These are phyloP conservation scores for Incumbomyces lentus DNA, from an alignment of 2,329 filamentous ascomycete genomes.

Conservation along the genomic window DNA sequence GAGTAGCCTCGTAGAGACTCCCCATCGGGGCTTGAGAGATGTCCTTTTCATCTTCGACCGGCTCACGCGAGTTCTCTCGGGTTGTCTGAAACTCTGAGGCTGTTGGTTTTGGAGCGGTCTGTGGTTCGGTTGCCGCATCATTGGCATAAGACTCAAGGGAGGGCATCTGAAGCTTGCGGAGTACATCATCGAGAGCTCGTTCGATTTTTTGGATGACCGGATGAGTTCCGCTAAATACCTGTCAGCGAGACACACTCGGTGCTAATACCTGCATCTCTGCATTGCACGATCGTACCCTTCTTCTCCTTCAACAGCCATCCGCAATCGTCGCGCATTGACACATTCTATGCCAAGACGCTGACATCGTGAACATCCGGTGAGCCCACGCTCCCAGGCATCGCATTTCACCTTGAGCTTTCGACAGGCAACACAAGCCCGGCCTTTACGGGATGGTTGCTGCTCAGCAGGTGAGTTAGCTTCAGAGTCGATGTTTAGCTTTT, in stretches of 20 bases:
- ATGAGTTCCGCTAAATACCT: conserved; percentile 11
- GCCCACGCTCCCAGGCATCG: conserved; percentile 18
- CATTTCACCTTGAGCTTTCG: conserved; percentile 21
- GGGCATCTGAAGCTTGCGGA: conserved; percentile 18
- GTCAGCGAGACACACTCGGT: not conserved
- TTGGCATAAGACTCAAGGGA: conserved; percentile 14
- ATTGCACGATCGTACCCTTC: conserved; percentile 8
- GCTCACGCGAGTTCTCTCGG: conserved; percentile 17
- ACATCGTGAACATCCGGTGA: conserved; percentile 20
- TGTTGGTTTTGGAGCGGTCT: not conserved
- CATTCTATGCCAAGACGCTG: conserved; percentile 19
- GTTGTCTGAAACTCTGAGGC: conserved; percentile 9
- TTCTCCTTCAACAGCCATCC: conserved; percentile 16
- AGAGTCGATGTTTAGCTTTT: conserved; percentile 1
- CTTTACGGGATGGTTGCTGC: conserved; percentile 18
- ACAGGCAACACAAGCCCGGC: conserved; percentile 19
- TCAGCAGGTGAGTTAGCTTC: conserved; percentile 6
- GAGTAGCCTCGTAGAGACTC: conserved; percentile 45
- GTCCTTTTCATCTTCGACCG: conserved; percentile 25
- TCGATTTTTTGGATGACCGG: conserved; percentile 18
- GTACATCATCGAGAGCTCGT: conserved; percentile 19
- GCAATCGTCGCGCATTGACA: conserved; percentile 18
- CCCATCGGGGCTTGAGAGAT: conserved; percentile 43
- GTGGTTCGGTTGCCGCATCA: not conserved
- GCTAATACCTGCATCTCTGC: too few species aligned